Conservation (phyloP, 768 basidiomycete species). For the Termitomyces sp. region DNA sequence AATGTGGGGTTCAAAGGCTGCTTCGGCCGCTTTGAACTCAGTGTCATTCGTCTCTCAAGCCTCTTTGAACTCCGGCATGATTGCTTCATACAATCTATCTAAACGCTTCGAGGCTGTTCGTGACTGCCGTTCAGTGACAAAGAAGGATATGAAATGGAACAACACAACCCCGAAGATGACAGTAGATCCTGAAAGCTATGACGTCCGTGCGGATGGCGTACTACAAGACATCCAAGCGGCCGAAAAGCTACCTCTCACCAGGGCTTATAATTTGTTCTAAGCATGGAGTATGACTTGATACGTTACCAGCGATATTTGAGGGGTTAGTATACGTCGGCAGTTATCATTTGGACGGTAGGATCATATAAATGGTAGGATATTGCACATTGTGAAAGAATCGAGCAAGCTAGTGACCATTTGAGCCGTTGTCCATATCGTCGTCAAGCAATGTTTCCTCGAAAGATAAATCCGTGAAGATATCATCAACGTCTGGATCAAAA, state of each 20-base stretch:
- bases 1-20: constrained; percentile 89
- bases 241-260: constrained; percentile 59
- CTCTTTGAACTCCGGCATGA: constrained; percentile 56
- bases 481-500: constrained; percentile 6
- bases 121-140: constrained; percentile 69
- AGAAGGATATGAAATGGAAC: constrained; percentile 96
- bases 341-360: too few species aligned
- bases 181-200: constrained; percentile 92
- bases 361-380: neutral
- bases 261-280: constrained; percentile 80
- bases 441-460: neutral
- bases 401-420: neutral
- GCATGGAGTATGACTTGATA: constrained; percentile 59
- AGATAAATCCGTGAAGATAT: neutral
- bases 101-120: constrained; percentile 76
- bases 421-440: neutral
- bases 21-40: constrained; percentile 81
- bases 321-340: neutral
- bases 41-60: constrained; percentile 80
- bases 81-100: constrained; percentile 63
- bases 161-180: constrained; percentile 72
- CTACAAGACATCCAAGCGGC: constrained; percentile 78
- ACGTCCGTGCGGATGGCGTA: constrained; percentile 78
- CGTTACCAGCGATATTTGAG: neutral
- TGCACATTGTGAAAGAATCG: neutral